Evolutionary conservation across 140 eudicot species (phyloP), one percentile per base, ranked within the genome.

Genomic region (Anethum foeniculum): DNA sequence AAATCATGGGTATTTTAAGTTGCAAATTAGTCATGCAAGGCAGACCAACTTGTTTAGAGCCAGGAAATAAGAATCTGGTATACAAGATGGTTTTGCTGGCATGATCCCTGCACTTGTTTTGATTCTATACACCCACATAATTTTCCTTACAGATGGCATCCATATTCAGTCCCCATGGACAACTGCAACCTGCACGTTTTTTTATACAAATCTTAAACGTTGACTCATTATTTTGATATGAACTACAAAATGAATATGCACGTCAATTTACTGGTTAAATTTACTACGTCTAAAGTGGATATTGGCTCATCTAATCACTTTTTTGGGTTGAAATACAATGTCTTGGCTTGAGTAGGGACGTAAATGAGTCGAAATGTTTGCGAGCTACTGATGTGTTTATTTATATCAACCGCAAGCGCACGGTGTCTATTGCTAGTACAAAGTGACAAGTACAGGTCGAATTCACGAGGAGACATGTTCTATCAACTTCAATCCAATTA

Each of bases 41-140:
- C 34, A 21, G 76, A 74, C 67, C 58, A 32, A 76, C 82, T 74
- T 82, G 80, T 79, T 78, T 16, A 47, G 49, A 44, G 75, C 71
- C 47, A 25, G 77, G 78, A 43, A 64, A 43, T 16, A 21, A 11
- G 85, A 81, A 79, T 84, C 79, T 84, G 65, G 56, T 81, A 79
- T 56, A 71, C 54, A 81, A 77, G 76, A 83, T 32, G 21, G 77
- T 74, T 75, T 82, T 27, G 86, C 88, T 87, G 90, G 86, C 90
- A 84, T 84, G 86, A 71, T 71, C 83, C 86, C 78, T 71, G 54
- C 69, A 62, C 16, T 30, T 62, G 34, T 71, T 46, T 74, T 21
- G 27, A 54, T 54, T 54, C 62, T 21, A 19, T 27, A 21, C 2
- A 54, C 80, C 64, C 68, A 75, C 72, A 77, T 71, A 49, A 39